Percentiles rank a stretch among this genome's conserved stretches.
phyloP scores from a whole-genome alignment of 2,329 filamentous ascomycete genomes.

The Microsporum audouinii region DNA sequence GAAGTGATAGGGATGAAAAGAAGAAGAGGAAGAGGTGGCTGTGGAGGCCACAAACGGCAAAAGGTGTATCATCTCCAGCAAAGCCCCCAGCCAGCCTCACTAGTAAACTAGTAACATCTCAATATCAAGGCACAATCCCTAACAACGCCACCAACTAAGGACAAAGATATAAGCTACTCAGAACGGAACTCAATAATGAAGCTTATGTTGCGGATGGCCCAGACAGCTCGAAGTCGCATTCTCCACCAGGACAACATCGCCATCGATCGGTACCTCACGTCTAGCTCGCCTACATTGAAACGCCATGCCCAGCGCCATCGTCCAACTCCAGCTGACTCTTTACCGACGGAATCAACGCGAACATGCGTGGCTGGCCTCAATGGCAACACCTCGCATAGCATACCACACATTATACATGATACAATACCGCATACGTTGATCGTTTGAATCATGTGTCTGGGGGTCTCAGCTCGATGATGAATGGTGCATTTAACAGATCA shows the following conservation, averaged over 20 bases:
- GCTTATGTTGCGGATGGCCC: not conserved
- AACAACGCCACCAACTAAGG: not conserved
- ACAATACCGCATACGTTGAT: not conserved
- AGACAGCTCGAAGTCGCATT: not conserved
- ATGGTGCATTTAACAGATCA: not conserved
- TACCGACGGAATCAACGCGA: not conserved
- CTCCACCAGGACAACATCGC: not conserved
- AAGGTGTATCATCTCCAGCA: not conserved
- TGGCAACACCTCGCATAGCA: not conserved
- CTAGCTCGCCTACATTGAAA: not conserved
- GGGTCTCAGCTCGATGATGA: not conserved
- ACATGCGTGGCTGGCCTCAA: not conserved
- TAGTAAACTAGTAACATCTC: not conserved
- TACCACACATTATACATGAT: not conserved
- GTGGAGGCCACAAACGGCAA: not conserved
- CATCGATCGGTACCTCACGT: not conserved
- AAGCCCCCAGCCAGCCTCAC: not conserved
- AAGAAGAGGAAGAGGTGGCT: not conserved
- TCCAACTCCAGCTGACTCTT: not conserved
- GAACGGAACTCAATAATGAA: not conserved
- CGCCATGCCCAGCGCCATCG: not conserved
- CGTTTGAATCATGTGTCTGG: not conserved
- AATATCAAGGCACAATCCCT: not conserved
- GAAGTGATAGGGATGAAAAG: not conserved
- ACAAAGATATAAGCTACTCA: not conserved